A percentile compares a stretch with the other conserved stretches of the same genome.
phyloP scores from a whole-genome alignment of 768 basidiomycete genomes.

The Agrocybe chaxingu region DNA sequence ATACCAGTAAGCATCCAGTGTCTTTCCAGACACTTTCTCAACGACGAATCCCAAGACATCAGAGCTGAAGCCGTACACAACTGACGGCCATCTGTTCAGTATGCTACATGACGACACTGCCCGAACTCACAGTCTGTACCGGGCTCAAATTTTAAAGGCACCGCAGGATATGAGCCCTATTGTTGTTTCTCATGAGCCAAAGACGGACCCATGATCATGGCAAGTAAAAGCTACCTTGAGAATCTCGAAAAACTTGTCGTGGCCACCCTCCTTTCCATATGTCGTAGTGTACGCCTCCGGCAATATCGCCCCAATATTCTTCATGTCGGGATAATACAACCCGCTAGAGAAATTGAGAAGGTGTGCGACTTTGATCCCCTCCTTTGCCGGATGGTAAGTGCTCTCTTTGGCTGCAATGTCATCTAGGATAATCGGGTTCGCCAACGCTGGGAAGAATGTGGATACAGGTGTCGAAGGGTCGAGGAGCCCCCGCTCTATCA shows the following conservation, averaged over 20 bases:
- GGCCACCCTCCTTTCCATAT: constrained; percentile 17
- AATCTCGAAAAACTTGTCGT: constrained; percentile 16
- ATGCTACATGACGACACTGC: background rate
- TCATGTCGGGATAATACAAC: constrained; percentile 17
- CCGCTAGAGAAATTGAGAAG: constrained; percentile 31
- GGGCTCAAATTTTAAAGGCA: constrained; percentile 26
- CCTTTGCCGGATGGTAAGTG: constrained; percentile 20
- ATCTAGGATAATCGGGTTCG: constrained; percentile 20
- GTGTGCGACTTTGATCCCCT: constrained; percentile 21
- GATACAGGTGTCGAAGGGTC: constrained; percentile 20
- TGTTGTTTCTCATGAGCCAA: too few species aligned
- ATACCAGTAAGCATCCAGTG: constrained; percentile 26
- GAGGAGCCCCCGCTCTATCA: constrained; percentile 27
- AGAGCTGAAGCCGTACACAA: constrained; percentile 26
- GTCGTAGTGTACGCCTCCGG: constrained; percentile 12
- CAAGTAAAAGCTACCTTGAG: constrained; percentile 12
- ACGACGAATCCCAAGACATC: constrained; percentile 28
- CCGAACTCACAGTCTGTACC: constrained; percentile 22
- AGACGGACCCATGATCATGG: too few species aligned
- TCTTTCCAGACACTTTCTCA: constrained; percentile 24
- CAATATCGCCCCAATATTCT: constrained; percentile 7
- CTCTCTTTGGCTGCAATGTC: constrained; percentile 7
- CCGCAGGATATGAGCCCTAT: constrained; percentile 9
- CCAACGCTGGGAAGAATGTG: constrained; percentile 24
- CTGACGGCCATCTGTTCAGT: constrained; percentile 5